These are phyloP conservation scores for Teratosphaeria pseudoeucalypti DNA, from an alignment of 2,329 filamentous ascomycete species.

Conservation along the genomic window DNA sequence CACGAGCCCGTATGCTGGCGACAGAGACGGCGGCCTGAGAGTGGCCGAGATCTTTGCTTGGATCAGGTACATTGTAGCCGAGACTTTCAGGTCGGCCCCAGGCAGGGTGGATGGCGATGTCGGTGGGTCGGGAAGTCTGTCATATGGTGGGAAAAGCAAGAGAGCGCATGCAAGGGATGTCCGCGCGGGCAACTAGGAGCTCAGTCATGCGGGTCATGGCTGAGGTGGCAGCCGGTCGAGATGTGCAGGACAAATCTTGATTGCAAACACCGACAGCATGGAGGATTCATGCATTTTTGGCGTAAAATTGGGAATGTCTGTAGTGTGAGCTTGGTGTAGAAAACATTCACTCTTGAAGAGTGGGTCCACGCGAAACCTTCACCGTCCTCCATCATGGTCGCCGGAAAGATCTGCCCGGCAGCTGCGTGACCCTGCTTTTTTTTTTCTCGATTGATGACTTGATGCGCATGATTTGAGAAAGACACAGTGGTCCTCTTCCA, in stretches of 20 bases:
- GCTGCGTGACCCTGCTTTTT: too few species aligned
- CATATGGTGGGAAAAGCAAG: neutral
- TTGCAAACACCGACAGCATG: neutral
- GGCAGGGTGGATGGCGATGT: neutral
- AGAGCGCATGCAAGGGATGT: neutral
- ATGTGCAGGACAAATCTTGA: neutral
- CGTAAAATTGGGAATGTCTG: neutral
- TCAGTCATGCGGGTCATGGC: neutral
- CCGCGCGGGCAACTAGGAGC: neutral
- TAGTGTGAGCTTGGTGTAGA: neutral
- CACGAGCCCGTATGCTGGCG: neutral
- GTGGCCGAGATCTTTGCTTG: constrained; percentile 14
- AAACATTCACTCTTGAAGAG: too few species aligned
- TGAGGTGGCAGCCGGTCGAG: neutral
- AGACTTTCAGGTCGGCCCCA: neutral
- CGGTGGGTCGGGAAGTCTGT: neutral
- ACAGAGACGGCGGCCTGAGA: constrained; percentile 5
- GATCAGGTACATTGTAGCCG: constrained; percentile 3
- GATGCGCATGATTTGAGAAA: too few species aligned
- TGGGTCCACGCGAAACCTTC: too few species aligned
- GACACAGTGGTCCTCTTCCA: too few species aligned
- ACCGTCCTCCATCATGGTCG: too few species aligned
- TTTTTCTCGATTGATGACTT: too few species aligned
- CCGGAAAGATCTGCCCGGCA: too few species aligned
- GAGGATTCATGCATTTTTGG: too few species aligned